Percentiles rank a stretch among this genome's conserved stretches.
Conservation (phyloP, 75 land plant genomes). For the Pinus albicaulis region DNA sequence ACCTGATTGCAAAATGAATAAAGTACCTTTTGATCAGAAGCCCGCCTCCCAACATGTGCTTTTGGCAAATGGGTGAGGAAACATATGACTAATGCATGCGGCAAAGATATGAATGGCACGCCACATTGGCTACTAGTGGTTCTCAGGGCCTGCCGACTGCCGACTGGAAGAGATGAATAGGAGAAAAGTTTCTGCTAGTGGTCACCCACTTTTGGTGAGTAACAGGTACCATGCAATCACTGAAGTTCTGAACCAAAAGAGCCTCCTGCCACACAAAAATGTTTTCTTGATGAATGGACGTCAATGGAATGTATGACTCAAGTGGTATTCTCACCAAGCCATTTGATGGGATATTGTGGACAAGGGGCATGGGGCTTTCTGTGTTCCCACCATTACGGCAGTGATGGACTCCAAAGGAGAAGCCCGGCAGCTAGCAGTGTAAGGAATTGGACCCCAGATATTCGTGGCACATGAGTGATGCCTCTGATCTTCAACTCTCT, state of each 20-base stretch:
- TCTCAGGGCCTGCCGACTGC: no score
- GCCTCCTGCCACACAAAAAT: conserved; percentile 92
- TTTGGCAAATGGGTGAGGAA: no score
- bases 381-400: conserved; percentile 84
- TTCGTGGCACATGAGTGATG: conserved; percentile 36
- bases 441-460: conserved; percentile 61
- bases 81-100: no score
- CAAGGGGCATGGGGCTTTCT: conserved; percentile 70
- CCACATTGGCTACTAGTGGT: no score
- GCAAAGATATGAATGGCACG: no score
- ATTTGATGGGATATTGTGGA: conserved; percentile 52
- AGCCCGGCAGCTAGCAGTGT: conserved; percentile 70
- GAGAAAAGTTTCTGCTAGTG: no score
- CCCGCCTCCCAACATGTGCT: no score
- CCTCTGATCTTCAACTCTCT: conserved; percentile 28
- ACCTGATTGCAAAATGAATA: no score
- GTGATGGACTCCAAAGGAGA: conserved; percentile 81
- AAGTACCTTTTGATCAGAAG: no score
- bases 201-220: no score
- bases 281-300: conserved; percentile 95
- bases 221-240: conserved; percentile 96
- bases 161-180: no score
- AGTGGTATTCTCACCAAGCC: conserved; percentile 23
- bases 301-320: conserved; percentile 83
- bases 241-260: conserved; percentile 78